Conservation (phyloP, 495 filamentous ascomycete species). For the Coniosporium apollinis region DNA sequence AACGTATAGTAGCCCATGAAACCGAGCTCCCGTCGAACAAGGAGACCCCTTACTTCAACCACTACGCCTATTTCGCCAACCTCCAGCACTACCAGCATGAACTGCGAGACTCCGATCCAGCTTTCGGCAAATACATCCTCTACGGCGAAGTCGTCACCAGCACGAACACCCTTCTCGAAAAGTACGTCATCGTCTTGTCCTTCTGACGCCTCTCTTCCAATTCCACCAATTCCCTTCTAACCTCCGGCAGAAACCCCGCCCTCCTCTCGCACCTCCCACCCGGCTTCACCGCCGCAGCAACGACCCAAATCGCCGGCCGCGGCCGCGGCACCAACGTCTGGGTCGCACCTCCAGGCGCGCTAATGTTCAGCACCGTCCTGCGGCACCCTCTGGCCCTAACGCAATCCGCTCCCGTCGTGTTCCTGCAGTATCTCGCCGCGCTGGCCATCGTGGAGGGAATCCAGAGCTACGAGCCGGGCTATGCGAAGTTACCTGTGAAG, state of each 20-base stretch:
- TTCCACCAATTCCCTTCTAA: constrained; percentile 10
- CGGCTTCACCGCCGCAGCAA: constrained; percentile 83
- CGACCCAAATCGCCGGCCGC: constrained; percentile 76
- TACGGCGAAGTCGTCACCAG: constrained; percentile 91
- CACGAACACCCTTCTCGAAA: constrained; percentile 89
- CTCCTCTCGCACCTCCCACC: constrained; percentile 60
- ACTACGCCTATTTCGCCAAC: constrained; percentile 60
- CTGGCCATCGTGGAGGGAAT: constrained; percentile 82
- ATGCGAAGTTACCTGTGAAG: constrained; percentile 58
- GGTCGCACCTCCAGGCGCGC: constrained; percentile 74
- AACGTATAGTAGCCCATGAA: constrained; percentile 55
- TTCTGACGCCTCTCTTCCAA: not conserved
- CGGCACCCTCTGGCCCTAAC: constrained; percentile 60
- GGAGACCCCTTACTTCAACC: constrained; percentile 79
- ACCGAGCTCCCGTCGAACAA: constrained; percentile 50
- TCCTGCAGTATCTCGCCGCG: constrained; percentile 84
- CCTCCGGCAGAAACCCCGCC: constrained; percentile 48
- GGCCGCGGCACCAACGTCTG: constrained; percentile 88
- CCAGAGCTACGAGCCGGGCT: constrained; percentile 59
- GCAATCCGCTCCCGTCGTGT: constrained; percentile 66
- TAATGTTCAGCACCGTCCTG: constrained; percentile 77
- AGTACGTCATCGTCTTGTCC: constrained; percentile 31
- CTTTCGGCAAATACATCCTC: constrained; percentile 62
- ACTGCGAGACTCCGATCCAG: constrained; percentile 32
- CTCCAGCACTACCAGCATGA: constrained; percentile 48